Evolutionary conservation across 1,284 basidiomycete genomes (phyloP).

Genomic region (Entoloma clypeatum): DNA sequence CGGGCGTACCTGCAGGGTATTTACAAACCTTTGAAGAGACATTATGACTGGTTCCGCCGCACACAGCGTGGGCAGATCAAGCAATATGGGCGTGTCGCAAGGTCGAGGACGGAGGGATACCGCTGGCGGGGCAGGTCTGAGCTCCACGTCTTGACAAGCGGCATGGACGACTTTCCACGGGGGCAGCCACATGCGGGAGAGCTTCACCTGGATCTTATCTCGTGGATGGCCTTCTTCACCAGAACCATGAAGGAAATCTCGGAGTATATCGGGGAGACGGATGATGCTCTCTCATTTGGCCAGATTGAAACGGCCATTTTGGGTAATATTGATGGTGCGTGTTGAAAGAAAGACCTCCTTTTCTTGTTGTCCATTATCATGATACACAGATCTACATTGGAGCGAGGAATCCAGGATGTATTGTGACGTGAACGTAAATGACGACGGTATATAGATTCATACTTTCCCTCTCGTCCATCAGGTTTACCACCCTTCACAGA

Average conservation of each 20-base stretch:
- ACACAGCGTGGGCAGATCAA: conserved; percentile 92
- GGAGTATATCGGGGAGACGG: conserved; percentile 75
- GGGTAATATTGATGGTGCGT: conserved; percentile 80
- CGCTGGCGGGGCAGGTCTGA: conserved; percentile 91
- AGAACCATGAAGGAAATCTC: conserved; percentile 87
- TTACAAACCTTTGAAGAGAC: conserved; percentile 80
- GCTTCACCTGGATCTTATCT: conserved; percentile 87
- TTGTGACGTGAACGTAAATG: conserved; percentile 83
- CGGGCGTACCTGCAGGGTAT: conserved; percentile 72
- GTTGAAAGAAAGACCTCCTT: neutral
- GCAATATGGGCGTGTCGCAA: conserved; percentile 78
- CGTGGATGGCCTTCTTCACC: conserved; percentile 94
- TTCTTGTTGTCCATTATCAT: conserved; percentile 2
- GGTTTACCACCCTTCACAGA: conserved; percentile 43
- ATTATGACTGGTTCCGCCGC: conserved; percentile 94
- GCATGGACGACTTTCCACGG: conserved; percentile 94
- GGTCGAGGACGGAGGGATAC: conserved; percentile 86
- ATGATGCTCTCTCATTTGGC: conserved; percentile 74
- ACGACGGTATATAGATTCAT: conserved; percentile 58
- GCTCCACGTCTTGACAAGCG: conserved; percentile 86
- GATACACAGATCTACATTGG: conserved; percentile 84
- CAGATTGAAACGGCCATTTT: conserved; percentile 79
- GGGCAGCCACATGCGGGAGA: conserved; percentile 87
- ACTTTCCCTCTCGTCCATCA: neutral
- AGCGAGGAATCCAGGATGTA: conserved; percentile 87